Percentiles rank a stretch among this genome's conserved stretches.
phyloP scores from a whole-genome alignment of 768 basidiomycete species.

The Naganishia vaughanmartiniae region DNA sequence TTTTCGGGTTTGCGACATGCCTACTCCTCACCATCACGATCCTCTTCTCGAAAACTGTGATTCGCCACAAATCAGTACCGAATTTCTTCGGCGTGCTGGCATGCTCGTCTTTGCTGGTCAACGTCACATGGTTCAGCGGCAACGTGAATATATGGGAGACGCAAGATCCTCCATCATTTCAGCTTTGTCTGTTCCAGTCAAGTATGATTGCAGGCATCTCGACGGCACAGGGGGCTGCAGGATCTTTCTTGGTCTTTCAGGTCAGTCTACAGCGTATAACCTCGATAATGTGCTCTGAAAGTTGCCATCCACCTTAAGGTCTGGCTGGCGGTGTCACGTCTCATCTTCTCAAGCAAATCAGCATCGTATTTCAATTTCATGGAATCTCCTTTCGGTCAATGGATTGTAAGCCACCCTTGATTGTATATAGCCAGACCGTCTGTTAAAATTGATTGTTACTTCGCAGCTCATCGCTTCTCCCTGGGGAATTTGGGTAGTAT shows the following conservation, averaged over 20 bases:
- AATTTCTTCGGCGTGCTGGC: conserved; percentile 13
- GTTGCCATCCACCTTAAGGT: neutral
- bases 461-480: conserved; percentile 6
- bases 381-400: conserved; percentile 6
- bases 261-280: neutral
- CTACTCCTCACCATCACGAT: neutral
- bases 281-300: neutral
- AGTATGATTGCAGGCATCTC: conserved; percentile 9
- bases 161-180: conserved; percentile 15
- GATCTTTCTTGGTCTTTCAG: conserved; percentile 9
- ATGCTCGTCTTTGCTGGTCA: neutral
- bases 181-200: conserved; percentile 3
- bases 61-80: conserved; percentile 20
- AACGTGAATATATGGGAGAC: conserved; percentile 13
- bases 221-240: conserved; percentile 2
- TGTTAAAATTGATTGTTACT: too few relatives aligned
- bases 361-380: conserved; percentile 12
- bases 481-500: neutral
- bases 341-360: conserved; percentile 13
- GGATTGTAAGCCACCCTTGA: neutral
- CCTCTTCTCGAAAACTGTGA: neutral
- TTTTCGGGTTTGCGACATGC: conserved; percentile 13
- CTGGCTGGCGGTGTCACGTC: conserved; percentile 4
- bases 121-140: conserved; percentile 14
- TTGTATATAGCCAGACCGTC: neutral